Percentiles rank a stretch among this genome's conserved stretches.
Evolutionary conservation across 179 eudicot species (phyloP).

Genomic region (Actinidia arguta): DNA sequence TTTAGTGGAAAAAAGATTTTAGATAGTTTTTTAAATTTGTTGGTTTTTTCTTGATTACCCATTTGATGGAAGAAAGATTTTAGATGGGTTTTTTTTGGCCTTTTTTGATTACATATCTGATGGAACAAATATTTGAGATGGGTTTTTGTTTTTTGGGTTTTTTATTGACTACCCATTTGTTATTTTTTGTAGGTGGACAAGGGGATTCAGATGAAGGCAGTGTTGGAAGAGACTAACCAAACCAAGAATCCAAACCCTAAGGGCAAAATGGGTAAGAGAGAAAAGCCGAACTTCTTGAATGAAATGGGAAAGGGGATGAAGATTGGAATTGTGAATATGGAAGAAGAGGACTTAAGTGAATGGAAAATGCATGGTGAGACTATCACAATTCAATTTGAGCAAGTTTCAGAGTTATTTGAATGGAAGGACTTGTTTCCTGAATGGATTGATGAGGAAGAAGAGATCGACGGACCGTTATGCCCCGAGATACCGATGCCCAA

Average conservation of each 20-base stretch:
- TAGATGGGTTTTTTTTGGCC: neutral
- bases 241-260: constrained; percentile 23
- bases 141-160: neutral
- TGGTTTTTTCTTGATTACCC: neutral
- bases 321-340: constrained; percentile 70
- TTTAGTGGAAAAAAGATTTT: neutral
- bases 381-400: constrained; percentile 46
- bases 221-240: constrained; percentile 53
- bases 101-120: neutral
- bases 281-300: constrained; percentile 66
- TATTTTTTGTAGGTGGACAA: constrained; percentile 43
- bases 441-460: constrained; percentile 96
- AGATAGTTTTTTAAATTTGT: neutral
- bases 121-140: neutral
- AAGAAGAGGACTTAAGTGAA: constrained; percentile 43
- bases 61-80: neutral
- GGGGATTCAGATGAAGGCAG: constrained; percentile 69
- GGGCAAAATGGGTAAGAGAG: constrained; percentile 38
- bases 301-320: constrained; percentile 51
- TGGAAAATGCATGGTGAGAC: constrained; percentile 45
- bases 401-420: constrained; percentile 61
- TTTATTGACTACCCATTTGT: neutral
- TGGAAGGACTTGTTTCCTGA: constrained; percentile 94
- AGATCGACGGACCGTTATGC: constrained; percentile 68
- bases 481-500: constrained; percentile 91